Base-by-base conservation (phyloP, 2,329 filamentous ascomycete genomes). In the Aspergillus proliferans region DNA sequence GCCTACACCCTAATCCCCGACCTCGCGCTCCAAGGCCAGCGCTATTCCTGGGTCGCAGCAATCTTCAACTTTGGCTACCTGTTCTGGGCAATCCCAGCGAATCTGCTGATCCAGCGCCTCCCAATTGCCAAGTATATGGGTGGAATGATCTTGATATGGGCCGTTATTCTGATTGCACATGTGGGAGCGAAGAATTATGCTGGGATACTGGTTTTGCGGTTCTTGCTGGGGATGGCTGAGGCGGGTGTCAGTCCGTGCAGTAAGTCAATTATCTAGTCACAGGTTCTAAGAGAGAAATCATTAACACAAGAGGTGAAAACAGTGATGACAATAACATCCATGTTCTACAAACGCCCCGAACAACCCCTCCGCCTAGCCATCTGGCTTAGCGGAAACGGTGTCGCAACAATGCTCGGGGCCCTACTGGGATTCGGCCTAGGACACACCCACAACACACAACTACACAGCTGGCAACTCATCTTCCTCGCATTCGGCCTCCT, bases 41-140 rank as follows among this genome's bases (percentile, higher is more conserved):
- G 71, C 48, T 74, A 75, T 54, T 71, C 70, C 10, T 74, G 71
- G 71, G 71, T 74, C 9, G 69, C 71, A 21, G 71, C 71, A 3
- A 69, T 71, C 8, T 64, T 71, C 47, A 71, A 74, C 49, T 73
- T 75, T 46, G 72, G 72, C 22, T 75, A 69, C 58, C 63, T 75
- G 1, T 56, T 64, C 38, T 69, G 68, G 45, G 66, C 68, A 2
- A 69, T 68, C 38, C 72, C 71, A 1, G 67, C 68, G 52, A 71
- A 72, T 47, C 46, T 74, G 10, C 49, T 70, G 9, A 61, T 75
- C 19, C 72, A 75, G 51, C 67, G 69, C 10, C 59, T 70, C 28
- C 71, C 73, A 6, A 65, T 75, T 9, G 72, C 66, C 19, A 70
- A 69, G 39, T 60, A 73, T 19, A 68, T 74, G 47, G 71, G 70